phyloP scores from a whole-genome alignment of 2,329 filamentous ascomycete genomes.

The Colletotrichum zoysiae region DNA sequence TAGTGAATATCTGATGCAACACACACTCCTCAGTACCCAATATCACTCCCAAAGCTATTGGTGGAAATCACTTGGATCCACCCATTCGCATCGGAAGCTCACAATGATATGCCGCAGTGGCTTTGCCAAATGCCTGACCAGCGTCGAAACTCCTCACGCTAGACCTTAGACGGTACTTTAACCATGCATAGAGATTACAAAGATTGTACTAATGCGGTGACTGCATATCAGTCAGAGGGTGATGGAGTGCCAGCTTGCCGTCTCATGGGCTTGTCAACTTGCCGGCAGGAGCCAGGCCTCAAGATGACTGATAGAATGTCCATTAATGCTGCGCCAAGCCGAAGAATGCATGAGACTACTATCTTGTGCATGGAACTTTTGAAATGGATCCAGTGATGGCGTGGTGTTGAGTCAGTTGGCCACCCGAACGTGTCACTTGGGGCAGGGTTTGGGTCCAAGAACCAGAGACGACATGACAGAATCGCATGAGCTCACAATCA shows the following conservation, averaged over 20 bases:
- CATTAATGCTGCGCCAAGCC: neutral
- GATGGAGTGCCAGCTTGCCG: neutral
- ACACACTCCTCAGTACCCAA: too few relatives aligned
- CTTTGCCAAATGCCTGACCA: neutral
- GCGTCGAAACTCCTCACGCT: neutral
- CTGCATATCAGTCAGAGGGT: neutral
- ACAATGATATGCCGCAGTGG: neutral
- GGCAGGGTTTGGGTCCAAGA: too few relatives aligned
- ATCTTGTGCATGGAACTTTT: neutral
- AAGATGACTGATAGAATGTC: neutral
- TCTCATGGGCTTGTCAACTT: neutral
- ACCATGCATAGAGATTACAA: neutral
- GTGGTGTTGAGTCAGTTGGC: neutral
- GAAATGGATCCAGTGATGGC: neutral
- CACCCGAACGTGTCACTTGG: too few relatives aligned
- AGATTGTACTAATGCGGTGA: neutral
- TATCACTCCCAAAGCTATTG: too few relatives aligned
- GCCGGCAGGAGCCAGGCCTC: neutral
- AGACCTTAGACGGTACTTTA: neutral
- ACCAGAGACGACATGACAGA: too few relatives aligned
- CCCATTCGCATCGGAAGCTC: too few relatives aligned
- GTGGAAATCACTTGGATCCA: too few relatives aligned
- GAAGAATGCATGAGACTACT: neutral
- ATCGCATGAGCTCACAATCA: too few relatives aligned
- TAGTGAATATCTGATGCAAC: too few relatives aligned